These are phyloP conservation scores for Alternaria atra DNA, from an alignment of 2,329 filamentous ascomycete species.

Conservation along the genomic window DNA sequence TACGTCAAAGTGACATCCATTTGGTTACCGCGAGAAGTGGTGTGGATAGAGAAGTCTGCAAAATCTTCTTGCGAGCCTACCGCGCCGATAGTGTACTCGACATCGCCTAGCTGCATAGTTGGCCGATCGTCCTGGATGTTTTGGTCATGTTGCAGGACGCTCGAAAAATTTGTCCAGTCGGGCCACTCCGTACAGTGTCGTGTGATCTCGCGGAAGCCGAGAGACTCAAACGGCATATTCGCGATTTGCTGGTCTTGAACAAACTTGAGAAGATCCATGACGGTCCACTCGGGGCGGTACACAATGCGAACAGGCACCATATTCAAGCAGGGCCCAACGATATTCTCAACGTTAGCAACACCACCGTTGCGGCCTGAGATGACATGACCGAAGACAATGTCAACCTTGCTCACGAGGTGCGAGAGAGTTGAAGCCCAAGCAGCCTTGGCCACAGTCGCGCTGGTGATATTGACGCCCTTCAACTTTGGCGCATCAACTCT, in stretches of 20 bases:
- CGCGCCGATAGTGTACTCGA: slow-evolving; percentile 42
- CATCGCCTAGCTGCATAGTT: slow-evolving; percentile 58
- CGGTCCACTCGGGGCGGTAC: slow-evolving; percentile 46
- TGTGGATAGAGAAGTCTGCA: slow-evolving; percentile 45
- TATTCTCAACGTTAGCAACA: slow-evolving; percentile 49
- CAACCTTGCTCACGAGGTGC: slow-evolving; percentile 46
- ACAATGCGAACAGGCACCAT: slow-evolving; percentile 54
- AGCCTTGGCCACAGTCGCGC: slow-evolving; percentile 57
- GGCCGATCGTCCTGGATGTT: slow-evolving; percentile 49
- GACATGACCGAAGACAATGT: slow-evolving; percentile 56
- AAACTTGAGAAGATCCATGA: slow-evolving; percentile 50
- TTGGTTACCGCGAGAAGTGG: slow-evolving; percentile 33
- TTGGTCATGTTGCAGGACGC: slow-evolving; percentile 47
- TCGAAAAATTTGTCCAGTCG: slow-evolving; percentile 49
- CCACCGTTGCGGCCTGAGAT: slow-evolving; percentile 53
- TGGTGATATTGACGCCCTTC: slow-evolving; percentile 47
- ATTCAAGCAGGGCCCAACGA: slow-evolving; percentile 56
- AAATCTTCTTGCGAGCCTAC: slow-evolving; percentile 45
- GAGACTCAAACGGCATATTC: slow-evolving; percentile 48
- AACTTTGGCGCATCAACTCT: slow-evolving; percentile 32
- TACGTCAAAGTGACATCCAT: slow-evolving; percentile 44
- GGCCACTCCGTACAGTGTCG: slow-evolving; percentile 50
- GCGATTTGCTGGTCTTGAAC: slow-evolving; percentile 57
- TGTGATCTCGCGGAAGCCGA: slow-evolving; percentile 47
- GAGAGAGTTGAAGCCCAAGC: slow-evolving; percentile 57